A percentile compares a stretch with the other conserved stretches of the same genome.
Evolutionary conservation across 148 eudicot species (phyloP).

Genomic region (Camellia lanceoleosa): DNA sequence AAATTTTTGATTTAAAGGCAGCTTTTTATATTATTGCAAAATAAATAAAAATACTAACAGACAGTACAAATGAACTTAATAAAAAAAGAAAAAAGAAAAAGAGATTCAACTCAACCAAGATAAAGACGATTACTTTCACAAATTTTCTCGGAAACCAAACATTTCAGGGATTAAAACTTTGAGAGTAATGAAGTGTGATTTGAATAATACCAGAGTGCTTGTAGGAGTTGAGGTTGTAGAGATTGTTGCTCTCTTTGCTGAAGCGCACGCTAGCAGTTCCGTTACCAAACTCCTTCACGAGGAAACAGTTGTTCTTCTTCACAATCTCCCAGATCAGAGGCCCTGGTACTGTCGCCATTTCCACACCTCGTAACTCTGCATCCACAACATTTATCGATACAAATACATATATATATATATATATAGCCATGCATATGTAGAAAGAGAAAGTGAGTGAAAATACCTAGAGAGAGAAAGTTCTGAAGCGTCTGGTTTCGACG

Average conservation of each 20-base stretch:
- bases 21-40: too few species aligned
- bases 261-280: constrained; percentile 64
- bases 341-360: constrained; percentile 85
- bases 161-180: not conserved
- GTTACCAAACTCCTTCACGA: constrained; percentile 83
- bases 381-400: not conserved
- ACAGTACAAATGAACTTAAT: too few species aligned
- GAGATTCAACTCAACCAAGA: too few species aligned
- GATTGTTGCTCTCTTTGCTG: constrained; percentile 81
- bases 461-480: not conserved
- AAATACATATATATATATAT: not conserved
- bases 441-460: not conserved
- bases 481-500: not conserved
- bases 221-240: constrained; percentile 72
- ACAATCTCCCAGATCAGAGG: constrained; percentile 88
- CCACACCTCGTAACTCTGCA: constrained; percentile 8
- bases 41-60: too few species aligned
- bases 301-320: constrained; percentile 78
- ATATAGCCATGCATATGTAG: not conserved
- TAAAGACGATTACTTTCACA: too few species aligned
- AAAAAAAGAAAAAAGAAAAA: too few species aligned
- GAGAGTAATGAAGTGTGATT: not conserved
- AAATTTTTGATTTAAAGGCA: too few species aligned
- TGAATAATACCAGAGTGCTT: constrained; percentile 66
- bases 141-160: not conserved